Percentiles rank a stretch among this genome's conserved stretches.
phyloP scores from a whole-genome alignment of 768 basidiomycete genomes.

The Antrodiella citrinella region DNA sequence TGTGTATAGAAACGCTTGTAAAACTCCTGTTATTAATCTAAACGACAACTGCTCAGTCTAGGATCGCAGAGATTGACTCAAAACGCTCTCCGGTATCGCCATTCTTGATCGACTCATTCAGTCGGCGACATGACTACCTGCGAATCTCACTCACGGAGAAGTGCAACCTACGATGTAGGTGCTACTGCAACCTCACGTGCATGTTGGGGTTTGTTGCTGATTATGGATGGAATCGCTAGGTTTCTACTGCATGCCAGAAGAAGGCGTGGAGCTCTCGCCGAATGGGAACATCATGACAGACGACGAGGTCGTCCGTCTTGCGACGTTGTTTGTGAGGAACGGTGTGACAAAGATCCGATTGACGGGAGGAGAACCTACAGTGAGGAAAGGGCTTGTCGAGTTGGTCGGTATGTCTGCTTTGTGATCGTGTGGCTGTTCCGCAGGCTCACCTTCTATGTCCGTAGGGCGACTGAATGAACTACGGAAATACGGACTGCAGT shows the following conservation, averaged over 20 bases:
- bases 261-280: slow-evolving; percentile 72
- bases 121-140: slow-evolving; percentile 75
- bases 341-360: slow-evolving; percentile 85
- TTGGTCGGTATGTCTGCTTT: slow-evolving; percentile 49
- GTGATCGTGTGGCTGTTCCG: background rate
- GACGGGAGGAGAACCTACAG: slow-evolving; percentile 84
- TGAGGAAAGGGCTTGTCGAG: slow-evolving; percentile 65
- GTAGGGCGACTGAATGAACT: slow-evolving; percentile 56
- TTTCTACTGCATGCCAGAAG: slow-evolving; percentile 87
- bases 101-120: slow-evolving; percentile 57
- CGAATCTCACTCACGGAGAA: slow-evolving; percentile 81
- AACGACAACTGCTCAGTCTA: no score
- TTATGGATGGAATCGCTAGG: slow-evolving; percentile 34
- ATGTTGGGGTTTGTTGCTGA: slow-evolving; percentile 7
- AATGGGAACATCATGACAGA: slow-evolving; percentile 61
- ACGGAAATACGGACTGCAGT: slow-evolving; percentile 51
- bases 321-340: slow-evolving; percentile 66
- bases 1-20: background rate
- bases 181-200: background rate
- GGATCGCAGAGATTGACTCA: slow-evolving; percentile 47
- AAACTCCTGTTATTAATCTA: no score
- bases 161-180: slow-evolving; percentile 79
- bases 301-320: slow-evolving; percentile 66
- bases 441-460: slow-evolving; percentile 5
- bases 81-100: slow-evolving; percentile 35